These are phyloP conservation scores for Fusarium nodosum DNA, from an alignment of 2,329 filamentous ascomycete genomes.

Conservation along the genomic window DNA sequence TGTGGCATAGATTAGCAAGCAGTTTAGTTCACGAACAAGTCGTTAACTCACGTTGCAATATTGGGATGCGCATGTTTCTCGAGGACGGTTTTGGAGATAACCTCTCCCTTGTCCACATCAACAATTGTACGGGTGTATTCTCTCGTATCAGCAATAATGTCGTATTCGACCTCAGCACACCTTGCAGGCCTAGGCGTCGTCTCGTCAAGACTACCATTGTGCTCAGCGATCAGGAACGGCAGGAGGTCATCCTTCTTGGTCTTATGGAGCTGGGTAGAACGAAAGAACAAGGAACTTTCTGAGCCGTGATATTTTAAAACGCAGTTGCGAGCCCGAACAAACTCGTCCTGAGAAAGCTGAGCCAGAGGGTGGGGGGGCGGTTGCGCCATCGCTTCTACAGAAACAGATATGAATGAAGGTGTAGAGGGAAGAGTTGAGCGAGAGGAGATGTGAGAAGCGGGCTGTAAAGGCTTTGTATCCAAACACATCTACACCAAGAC, in stretches of 20 bases:
- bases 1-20: not conserved
- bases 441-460: not conserved
- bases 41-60: conserved; percentile 50
- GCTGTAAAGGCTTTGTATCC: not conserved
- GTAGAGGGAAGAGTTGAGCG: not conserved
- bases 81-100: conserved; percentile 48
- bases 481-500: not conserved
- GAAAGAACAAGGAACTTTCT: conserved; percentile 57
- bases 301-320: conserved; percentile 54
- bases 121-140: conserved; percentile 57
- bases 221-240: conserved; percentile 66
- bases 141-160: conserved; percentile 53
- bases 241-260: conserved; percentile 71
- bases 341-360: conserved; percentile 65
- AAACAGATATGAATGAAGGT: not conserved
- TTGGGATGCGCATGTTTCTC: conserved; percentile 55
- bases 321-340: conserved; percentile 60
- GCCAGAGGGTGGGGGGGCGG: conserved; percentile 61
- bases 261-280: conserved; percentile 72
- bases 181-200: conserved; percentile 58
- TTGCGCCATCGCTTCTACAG: not conserved
- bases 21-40: not conserved
- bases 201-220: not conserved
- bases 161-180: conserved; percentile 62
- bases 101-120: conserved; percentile 52